Conservation (phyloP, 2,329 filamentous ascomycete genomes). For the Leptographium lundbergii region DNA sequence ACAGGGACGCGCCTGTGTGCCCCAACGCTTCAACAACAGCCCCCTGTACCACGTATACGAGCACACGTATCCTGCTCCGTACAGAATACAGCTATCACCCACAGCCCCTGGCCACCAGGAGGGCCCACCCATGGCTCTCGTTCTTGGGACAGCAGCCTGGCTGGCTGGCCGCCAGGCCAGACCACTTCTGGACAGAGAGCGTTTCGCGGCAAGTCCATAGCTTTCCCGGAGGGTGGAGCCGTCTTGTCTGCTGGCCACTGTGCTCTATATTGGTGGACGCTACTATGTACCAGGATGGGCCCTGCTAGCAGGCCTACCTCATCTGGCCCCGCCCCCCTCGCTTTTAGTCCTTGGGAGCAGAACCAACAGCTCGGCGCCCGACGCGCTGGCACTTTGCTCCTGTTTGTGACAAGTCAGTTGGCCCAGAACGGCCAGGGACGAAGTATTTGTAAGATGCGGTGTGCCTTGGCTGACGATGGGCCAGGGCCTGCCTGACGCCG, state of each 20-base stretch:
- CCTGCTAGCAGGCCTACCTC: background rate
- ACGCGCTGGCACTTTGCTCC: background rate
- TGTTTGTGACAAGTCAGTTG: background rate
- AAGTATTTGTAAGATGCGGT: background rate
- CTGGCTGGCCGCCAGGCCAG: background rate
- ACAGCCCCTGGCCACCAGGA: background rate
- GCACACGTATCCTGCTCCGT: background rate
- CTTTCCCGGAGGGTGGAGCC: background rate
- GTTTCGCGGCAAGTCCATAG: background rate
- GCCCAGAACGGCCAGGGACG: background rate
- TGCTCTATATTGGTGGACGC: background rate
- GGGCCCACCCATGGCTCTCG: background rate
- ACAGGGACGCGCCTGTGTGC: background rate
- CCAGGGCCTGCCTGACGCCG: background rate
- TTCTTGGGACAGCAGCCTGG: background rate
- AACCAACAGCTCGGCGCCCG: background rate
- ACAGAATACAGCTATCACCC: background rate
- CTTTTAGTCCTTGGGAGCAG: background rate
- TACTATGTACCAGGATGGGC: background rate
- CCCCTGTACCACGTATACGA: background rate
- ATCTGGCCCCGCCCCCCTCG: background rate
- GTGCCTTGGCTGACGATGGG: background rate
- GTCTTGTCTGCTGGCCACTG: background rate
- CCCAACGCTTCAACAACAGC: background rate
- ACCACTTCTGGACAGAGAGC: background rate